A percentile compares a stretch with the other conserved stretches of the same genome.
Evolutionary conservation across 768 basidiomycete species (phyloP).

Genomic region (Coprinopsis marcescibilis): DNA sequence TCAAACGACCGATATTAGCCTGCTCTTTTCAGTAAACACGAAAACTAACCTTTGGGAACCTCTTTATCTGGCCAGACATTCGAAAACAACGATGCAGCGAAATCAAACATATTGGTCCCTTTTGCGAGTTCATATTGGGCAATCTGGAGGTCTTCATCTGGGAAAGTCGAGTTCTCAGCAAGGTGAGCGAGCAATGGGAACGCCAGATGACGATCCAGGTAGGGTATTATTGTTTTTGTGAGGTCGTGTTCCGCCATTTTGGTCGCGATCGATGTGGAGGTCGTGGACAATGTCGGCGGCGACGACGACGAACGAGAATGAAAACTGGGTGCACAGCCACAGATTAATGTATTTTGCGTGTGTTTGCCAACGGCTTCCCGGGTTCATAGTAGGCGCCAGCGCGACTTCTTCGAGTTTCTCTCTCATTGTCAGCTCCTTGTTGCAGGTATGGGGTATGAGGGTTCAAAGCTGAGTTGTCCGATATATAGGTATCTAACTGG

Average conservation of each 20-base stretch:
- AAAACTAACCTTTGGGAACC: slow-evolving; percentile 56
- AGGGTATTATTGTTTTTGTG: slow-evolving; percentile 83
- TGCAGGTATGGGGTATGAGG: no score
- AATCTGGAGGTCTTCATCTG: slow-evolving; percentile 69
- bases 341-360: no score
- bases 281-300: no score
- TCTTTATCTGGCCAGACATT: slow-evolving; percentile 71
- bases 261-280: no score
- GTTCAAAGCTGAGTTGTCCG: no score
- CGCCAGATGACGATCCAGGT: slow-evolving; percentile 91
- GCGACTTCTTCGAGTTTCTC: no score
- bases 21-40: background rate
- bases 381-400: no score
- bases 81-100: slow-evolving; percentile 74
- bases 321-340: no score
- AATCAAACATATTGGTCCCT: slow-evolving; percentile 98
- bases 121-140: slow-evolving; percentile 98
- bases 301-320: no score
- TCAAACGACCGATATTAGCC: background rate
- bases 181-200: slow-evolving; percentile 92
- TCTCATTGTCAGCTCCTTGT: no score
- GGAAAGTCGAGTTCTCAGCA: slow-evolving; percentile 66
- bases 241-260: slow-evolving; percentile 87
- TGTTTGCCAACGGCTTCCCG: no score
- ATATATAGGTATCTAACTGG: no score